Base-by-base conservation (phyloP, 805 yeast species). In the Zygosaccharomyces gambellarensis region DNA sequence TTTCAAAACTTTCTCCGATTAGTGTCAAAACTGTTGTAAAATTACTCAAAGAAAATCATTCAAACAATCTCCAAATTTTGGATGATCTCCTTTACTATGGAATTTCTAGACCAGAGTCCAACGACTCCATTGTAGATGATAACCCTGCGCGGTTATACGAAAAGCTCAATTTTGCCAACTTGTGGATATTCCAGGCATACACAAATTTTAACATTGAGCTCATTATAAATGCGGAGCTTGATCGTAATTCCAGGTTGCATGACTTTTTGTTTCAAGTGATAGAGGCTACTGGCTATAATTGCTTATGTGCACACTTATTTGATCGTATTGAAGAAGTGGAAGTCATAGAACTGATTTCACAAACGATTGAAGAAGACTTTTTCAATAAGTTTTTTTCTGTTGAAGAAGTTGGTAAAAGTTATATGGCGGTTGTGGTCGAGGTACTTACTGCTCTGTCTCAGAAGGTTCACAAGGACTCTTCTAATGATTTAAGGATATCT, bases 121-220 rank as follows among this genome's bases (percentile, higher is more conserved):
- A 43, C 12, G 56, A 51, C 28, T 52, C 46, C 25, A n/a, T 32
- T n/a, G 45, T 50, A 21, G 43, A 42, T 9, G 57, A 53, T 6
- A 43, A 43, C 3, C 39, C 47, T 3, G 28, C 48, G 7, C 57
- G 52, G 3, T 32, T 53, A 21, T 62, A 53, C 42, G 38, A 46
- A 8, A 48, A 46, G 23, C 53, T 64, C 39, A 64, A 65, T 46
- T 67, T 67, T 46, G 54, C 65, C 7, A 67, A 64, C 46, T 36
- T 63, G 21, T 63, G 69, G 69, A 49, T 64, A 7, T 64, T 64
- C 44, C 67, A 65, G 45, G 58, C 59, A 1, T 56, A 52, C 34
- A 60, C 68, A 2, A 51, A 53, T 21, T 61, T 48, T 39, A 53
- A 48, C 32, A 36, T 57, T 28, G 48, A 53, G 10, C 34, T 45